Conservation (phyloP, 345 rosid species). For the Bruguiera parviflora region DNA sequence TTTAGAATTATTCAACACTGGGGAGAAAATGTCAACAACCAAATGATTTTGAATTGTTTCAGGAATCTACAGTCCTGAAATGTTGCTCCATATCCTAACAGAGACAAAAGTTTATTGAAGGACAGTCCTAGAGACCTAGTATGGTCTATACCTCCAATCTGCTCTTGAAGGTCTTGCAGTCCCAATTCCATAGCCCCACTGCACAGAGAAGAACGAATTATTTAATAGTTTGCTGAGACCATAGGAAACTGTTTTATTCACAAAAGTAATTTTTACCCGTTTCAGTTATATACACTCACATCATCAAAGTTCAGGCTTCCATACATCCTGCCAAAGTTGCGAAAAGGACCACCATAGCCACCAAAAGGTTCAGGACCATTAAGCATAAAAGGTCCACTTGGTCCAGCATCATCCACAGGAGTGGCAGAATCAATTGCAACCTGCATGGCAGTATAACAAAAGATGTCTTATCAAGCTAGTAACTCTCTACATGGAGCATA, state of each 20-base stretch:
- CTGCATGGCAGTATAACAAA: slow-evolving; percentile 34
- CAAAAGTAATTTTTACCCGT: neutral
- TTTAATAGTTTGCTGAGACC: neutral
- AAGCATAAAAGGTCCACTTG: slow-evolving; percentile 57
- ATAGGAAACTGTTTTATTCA: neutral
- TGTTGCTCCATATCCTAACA: neutral
- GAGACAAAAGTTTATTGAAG: neutral
- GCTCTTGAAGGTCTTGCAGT: slow-evolving; percentile 68
- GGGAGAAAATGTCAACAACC: neutral
- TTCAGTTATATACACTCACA: slow-evolving; percentile 37
- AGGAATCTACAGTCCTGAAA: neutral
- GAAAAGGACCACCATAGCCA: slow-evolving; percentile 84
- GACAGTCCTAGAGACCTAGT: slow-evolving; percentile 24
- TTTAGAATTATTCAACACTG: neutral
- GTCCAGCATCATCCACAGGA: slow-evolving; percentile 80
- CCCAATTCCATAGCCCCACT: slow-evolving; percentile 77
- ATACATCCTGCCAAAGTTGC: slow-evolving; percentile 72
- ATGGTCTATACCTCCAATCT: slow-evolving; percentile 93
- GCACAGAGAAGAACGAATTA: slow-evolving; percentile 16
- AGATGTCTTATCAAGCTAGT: slow-evolving; percentile 2
- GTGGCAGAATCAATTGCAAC: slow-evolving; percentile 97
- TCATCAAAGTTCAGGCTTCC: slow-evolving; percentile 69
- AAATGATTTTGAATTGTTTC: slow-evolving; percentile 1
- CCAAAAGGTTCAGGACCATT: slow-evolving; percentile 51
- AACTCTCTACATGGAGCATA: too few relatives aligned